Evolutionary conservation across 1,284 basidiomycete genomes (phyloP).

Genomic region (Mycosarcoma mackinlayi): DNA sequence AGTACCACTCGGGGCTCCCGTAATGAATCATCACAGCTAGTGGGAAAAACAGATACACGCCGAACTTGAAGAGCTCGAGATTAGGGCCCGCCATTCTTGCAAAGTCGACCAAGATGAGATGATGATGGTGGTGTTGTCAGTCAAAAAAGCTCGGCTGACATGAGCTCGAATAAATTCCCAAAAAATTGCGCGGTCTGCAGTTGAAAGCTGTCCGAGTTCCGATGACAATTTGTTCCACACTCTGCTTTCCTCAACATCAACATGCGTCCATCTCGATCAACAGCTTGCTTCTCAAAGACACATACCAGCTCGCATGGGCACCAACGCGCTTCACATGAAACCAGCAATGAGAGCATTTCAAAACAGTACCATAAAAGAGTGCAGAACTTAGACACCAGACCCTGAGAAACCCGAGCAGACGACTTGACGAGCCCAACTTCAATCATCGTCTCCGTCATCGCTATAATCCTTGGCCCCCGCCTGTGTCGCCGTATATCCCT

Average conservation of each 20-base stretch:
- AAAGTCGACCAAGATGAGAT: not conserved
- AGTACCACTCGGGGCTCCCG: conserved; percentile 89
- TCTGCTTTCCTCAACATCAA: not conserved
- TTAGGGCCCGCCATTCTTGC: conserved; percentile 78
- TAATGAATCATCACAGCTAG: conserved; percentile 85
- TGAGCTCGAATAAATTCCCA: not conserved
- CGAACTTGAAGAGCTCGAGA: conserved; percentile 69
- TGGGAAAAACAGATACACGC: conserved; percentile 81
- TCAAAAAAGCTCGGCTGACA: conserved; percentile 10
- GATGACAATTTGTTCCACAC: not conserved
- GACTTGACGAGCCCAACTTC: not conserved
- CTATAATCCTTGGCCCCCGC: conserved; percentile 19
- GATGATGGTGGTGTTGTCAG: not conserved
- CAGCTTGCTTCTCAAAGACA: no score
- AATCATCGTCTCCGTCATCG: not conserved
- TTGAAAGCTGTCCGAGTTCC: conserved; percentile 3
- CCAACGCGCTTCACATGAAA: no score
- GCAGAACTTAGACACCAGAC: no score
- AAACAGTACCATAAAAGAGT: no score
- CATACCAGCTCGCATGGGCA: no score
- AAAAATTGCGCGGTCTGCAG: conserved; percentile 6
- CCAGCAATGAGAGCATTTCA: no score
- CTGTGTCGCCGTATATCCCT: conserved; percentile 26
- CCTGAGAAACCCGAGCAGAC: not conserved
- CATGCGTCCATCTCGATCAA: not conserved